Evolutionary conservation across 108 stramenopile species (phyloP).

Genomic region (Schizochytrium sp.): DNA sequence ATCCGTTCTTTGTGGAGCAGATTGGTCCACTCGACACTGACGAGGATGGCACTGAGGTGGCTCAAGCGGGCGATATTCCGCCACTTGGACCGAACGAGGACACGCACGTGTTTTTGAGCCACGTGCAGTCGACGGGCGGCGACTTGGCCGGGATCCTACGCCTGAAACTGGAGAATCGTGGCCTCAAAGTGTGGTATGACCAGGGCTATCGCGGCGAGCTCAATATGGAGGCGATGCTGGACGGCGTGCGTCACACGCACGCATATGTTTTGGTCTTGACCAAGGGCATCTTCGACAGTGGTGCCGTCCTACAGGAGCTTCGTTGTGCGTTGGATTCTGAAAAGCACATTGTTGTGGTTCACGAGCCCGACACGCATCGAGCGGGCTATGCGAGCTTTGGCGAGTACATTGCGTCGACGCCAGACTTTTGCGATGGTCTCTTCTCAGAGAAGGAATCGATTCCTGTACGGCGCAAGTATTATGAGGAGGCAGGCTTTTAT

Average conservation of each 20-base stretch:
- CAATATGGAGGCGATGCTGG: not conserved
- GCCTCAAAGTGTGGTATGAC: not conserved
- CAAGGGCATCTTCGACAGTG: not conserved
- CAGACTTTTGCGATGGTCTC: no score
- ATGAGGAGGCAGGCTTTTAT: no score
- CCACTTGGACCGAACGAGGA: no score
- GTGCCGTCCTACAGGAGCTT: not conserved
- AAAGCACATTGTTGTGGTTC: not conserved
- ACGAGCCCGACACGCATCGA: not conserved
- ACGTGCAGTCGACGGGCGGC: not conserved
- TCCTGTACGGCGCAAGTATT: no score
- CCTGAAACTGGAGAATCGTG: not conserved
- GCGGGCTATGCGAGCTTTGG: no score
- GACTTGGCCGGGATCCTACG: not conserved
- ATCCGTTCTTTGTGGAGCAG: not conserved
- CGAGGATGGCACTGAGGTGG: not conserved
- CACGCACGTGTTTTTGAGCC: not conserved
- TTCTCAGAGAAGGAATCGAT: no score
- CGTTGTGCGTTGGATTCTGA: not conserved
- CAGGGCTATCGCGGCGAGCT: not conserved
- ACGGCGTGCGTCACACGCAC: not conserved
- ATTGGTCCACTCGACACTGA: not conserved
- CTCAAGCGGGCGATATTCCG: not conserved
- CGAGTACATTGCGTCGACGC: no score
- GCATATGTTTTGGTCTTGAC: not conserved